A percentile compares a stretch with the other conserved stretches of the same genome.
Conservation (phyloP, 352 stramenopile genomes). For the Pythium sp. region DNA sequence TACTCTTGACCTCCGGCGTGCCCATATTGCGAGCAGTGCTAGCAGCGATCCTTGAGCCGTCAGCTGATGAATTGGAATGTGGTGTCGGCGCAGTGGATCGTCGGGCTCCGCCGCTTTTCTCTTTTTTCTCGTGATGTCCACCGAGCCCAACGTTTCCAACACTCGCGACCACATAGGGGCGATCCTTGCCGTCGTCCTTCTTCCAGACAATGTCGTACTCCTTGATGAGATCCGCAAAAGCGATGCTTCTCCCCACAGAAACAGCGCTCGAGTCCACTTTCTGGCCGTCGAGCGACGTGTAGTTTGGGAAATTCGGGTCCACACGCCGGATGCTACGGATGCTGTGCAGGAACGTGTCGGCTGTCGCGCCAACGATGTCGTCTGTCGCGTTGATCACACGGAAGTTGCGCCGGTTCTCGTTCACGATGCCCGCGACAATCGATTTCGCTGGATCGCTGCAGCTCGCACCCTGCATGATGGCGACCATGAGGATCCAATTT, state of each 20-base stretch:
- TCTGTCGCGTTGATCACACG: conserved; percentile 52
- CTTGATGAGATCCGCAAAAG: conserved; percentile 56
- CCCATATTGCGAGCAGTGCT: background rate
- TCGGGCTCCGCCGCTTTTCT: conserved; percentile 20
- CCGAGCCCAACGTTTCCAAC: conserved; percentile 61
- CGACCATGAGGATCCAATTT: background rate
- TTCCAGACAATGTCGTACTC: conserved; percentile 35
- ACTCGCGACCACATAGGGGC: conserved; percentile 42
- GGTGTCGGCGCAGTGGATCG: conserved; percentile 21
- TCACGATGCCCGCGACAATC: conserved; percentile 60
- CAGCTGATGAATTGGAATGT: background rate
- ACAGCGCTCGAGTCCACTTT: conserved; percentile 62
- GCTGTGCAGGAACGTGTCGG: conserved; percentile 63
- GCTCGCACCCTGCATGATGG: conserved; percentile 31
- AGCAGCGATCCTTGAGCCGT: background rate
- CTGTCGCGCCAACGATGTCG: conserved; percentile 60
- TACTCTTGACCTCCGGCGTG: conserved; percentile 10
- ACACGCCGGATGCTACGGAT: conserved; percentile 66
- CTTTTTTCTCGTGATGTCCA: conserved; percentile 15
- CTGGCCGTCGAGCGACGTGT: conserved; percentile 56
- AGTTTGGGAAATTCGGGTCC: conserved; percentile 62
- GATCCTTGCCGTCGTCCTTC: conserved; percentile 23
- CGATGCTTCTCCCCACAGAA: conserved; percentile 65
- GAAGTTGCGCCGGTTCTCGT: conserved; percentile 55
- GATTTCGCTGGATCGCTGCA: conserved; percentile 44